Evolutionary conservation across 352 stramenopile species (phyloP).

Genomic region (Pythium aphanidermatum): DNA sequence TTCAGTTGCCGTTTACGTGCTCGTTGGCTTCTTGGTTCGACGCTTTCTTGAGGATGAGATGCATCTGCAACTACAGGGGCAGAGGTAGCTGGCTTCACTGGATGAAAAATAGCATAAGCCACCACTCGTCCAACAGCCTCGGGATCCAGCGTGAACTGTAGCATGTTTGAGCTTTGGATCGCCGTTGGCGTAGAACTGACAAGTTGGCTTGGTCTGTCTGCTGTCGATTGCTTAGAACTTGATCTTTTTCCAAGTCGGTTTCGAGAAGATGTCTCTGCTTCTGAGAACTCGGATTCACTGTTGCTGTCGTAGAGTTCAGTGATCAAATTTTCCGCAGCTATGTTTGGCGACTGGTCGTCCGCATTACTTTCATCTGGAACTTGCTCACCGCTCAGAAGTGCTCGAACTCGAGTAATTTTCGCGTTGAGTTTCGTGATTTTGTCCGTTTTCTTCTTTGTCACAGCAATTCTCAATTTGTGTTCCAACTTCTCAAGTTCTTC

Average conservation of each 20-base stretch:
- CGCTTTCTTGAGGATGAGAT: conserved; percentile 13
- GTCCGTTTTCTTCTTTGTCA: conserved; percentile 87
- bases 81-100: conserved; percentile 12
- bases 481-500: conserved; percentile 88
- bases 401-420: conserved; percentile 78
- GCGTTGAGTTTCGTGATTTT: conserved; percentile 83
- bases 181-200: background rate
- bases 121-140: conserved; percentile 80
- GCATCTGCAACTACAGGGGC: conserved; percentile 8
- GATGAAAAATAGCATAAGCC: conserved; percentile 69
- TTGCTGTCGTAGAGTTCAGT: conserved; percentile 77
- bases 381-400: conserved; percentile 72
- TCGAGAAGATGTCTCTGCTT: conserved; percentile 41
- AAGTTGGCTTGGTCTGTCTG: background rate
- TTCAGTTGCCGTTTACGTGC: conserved; percentile 65
- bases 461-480: conserved; percentile 83
- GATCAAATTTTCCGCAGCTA: conserved; percentile 21
- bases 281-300: conserved; percentile 82
- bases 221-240: background rate
- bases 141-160: conserved; percentile 79
- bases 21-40: conserved; percentile 45
- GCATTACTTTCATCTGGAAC: conserved; percentile 45
- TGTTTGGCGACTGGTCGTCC: conserved; percentile 26
- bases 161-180: conserved; percentile 41
- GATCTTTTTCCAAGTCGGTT: conserved; percentile 25